Evolutionary conservation across 345 rosid genomes (phyloP), one percentile per base, ranked within the genome.

Genomic region (Erodium maritimum): DNA sequence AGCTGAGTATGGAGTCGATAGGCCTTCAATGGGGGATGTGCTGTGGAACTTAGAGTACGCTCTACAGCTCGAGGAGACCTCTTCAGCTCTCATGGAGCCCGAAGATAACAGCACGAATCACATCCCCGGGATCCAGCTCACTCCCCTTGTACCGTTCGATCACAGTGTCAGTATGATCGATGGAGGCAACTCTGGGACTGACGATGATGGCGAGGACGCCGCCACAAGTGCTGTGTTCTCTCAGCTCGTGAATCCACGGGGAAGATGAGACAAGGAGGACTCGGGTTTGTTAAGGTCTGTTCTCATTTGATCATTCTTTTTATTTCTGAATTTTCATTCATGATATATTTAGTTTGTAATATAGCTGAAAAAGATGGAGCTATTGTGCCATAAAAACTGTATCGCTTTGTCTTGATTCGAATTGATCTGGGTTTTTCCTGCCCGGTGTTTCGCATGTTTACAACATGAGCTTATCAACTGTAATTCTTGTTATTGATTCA

Each of bases 1-100:
- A 22, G 95, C 96, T 5, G 99, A 94, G 71, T 73, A 94, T 19
- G 97, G 99, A 0, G 84, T 87, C 21, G 99, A 94, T 58, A 64
- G 99, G 70, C 99, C 99, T 19, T 74, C 97, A 0, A 94, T 94
- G 96, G 99, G 99, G 65, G 99, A 94, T 62, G 99, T 94, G 6
- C 57, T 94, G 68, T 94, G 99, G 99, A 93, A 90, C 60, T 79
- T 94, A 17, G 99, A 94, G 24, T 94, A 90, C 57, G 97, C 96
- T 42, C 80, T 90, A 48, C 96, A 94, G 81, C 90, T 94, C 0
- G 91, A 94, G 72, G 99, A 94, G 78, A 85, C 96, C 19, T 79
- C 95, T 12, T 75, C 82, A 12, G 97, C 95, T 21, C 80, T 91
- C 7, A 74, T 69, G 80, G 99, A 93, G 60, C 94, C 99, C 8